Evolutionary conservation across 441 rosid genomes (phyloP), one percentile per base, ranked within the genome.

Genomic region (Gossypium gossypioides): DNA sequence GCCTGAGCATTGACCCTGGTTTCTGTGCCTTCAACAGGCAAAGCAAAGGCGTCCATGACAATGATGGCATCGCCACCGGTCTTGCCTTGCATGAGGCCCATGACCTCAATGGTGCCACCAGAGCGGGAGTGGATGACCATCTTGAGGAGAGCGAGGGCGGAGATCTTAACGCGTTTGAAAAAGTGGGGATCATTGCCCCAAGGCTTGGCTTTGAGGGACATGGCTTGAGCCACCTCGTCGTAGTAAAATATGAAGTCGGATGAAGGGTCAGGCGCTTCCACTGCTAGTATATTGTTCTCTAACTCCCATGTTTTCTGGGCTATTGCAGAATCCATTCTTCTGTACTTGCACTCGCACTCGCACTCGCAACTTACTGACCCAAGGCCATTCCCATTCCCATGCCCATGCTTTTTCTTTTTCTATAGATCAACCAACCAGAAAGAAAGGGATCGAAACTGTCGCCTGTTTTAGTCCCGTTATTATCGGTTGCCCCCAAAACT

Each of bases 91-190:
- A 95, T 92, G 32, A 95, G 87, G 0, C 99, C 98, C 99, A 92
- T 95, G 60, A 94, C 93, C 79, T 94, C 99, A 73, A 95, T 92
- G 77, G 92, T 92, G 42, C 99, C 99, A 19, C 98, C 98, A 21
- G 98, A 91, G 76, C 99, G 97, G 40, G 99, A 96, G 84, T 94
- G 99, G 13, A 94, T 97, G 6, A 92, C 99, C 99, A 94, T 94
- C 88, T 94, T 94, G 16, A 92, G 90, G 21, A 94, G 88, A 3
- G 97, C 99, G 44, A 92, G 96, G 1, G 97, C 99, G 3, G 97
- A 92, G 85, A 95, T 89, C 85, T 85, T 92, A 7, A 95, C 97
- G 71, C 96, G 93, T 78, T 95, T 86, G 84, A 95, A 95, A 85
- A 86, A 92, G 87, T 95, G 90, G n/a, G 98, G 99, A 42, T 92